Conservation (phyloP, 805 yeast genomes). For the Cyberlindnera bimundalis region DNA sequence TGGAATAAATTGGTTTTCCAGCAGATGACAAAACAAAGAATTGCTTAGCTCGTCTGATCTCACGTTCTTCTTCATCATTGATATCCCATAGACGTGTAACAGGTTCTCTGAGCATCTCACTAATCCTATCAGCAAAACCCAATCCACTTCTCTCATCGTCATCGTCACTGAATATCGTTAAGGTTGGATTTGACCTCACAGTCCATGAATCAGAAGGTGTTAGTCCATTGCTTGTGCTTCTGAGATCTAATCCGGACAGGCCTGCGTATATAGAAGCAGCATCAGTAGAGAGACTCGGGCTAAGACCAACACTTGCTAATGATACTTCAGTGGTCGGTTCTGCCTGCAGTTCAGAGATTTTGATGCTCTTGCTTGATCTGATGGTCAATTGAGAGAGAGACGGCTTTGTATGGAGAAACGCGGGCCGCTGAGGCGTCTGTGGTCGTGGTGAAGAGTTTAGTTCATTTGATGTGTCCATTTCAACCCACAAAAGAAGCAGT, state of each 20-base stretch:
- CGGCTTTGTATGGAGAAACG: constrained; percentile 14
- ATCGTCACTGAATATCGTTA: constrained; percentile 29
- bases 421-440: constrained; percentile 12
- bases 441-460: constrained; percentile 17
- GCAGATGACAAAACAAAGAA: constrained; percentile 78
- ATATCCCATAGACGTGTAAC: constrained; percentile 13
- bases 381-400: constrained; percentile 23
- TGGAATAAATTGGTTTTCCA: constrained; percentile 83
- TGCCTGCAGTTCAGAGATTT: constrained; percentile 25
- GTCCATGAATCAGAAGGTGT: constrained; percentile 18
- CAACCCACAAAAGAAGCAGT: too few species aligned
- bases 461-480: too few species aligned
- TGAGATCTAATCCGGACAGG: constrained; percentile 4
- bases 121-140: constrained; percentile 19
- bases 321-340: constrained; percentile 35
- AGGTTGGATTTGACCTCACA: constrained; percentile 28
- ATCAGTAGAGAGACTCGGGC: constrained; percentile 1
- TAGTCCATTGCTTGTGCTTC: not conserved
- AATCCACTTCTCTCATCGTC: constrained; percentile 15
- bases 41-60: constrained; percentile 44
- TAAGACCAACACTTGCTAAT: constrained; percentile 13
- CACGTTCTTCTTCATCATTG: constrained; percentile 16
- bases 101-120: constrained; percentile 26
- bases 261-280: not conserved
- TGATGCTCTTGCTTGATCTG: constrained; percentile 15